phyloP scores from a whole-genome alignment of 306 rosid genomes.

The Prunus armeniaca region DNA sequence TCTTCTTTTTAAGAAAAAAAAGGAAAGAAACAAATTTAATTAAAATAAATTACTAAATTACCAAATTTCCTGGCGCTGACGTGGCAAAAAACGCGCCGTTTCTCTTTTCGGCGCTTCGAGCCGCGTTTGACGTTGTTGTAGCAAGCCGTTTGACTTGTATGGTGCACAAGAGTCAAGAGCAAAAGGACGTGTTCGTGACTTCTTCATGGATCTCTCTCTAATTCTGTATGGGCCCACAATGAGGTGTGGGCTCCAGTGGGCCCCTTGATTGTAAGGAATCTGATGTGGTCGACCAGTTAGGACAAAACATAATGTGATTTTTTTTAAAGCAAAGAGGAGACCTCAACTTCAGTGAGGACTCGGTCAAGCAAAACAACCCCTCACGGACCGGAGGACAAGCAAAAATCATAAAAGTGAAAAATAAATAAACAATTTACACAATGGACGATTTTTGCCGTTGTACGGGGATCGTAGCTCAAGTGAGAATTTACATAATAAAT shows the following conservation, averaged over 20 bases:
- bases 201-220: neutral
- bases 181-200: neutral
- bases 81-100: conserved; percentile 35
- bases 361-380: conserved; percentile 12
- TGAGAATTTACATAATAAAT: too few species aligned
- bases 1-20: neutral
- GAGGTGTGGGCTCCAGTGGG: neutral
- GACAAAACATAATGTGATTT: neutral
- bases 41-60: neutral
- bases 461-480: too few species aligned
- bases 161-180: neutral
- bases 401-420: too few species aligned
- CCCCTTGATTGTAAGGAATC: neutral
- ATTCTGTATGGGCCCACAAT: neutral
- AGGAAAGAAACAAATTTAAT: neutral
- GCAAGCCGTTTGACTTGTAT: conserved; percentile 17
- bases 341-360: conserved; percentile 9
- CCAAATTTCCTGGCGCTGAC: conserved; percentile 25
- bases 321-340: conserved; percentile 7
- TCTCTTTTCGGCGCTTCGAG: conserved; percentile 36
- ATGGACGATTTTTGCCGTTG: neutral
- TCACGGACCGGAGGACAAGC: neutral
- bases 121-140: conserved; percentile 21
- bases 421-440: neutral
- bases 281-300: neutral